phyloP scores from a whole-genome alignment of 352 stramenopile genomes.

The Globisporangium emineosum region DNA sequence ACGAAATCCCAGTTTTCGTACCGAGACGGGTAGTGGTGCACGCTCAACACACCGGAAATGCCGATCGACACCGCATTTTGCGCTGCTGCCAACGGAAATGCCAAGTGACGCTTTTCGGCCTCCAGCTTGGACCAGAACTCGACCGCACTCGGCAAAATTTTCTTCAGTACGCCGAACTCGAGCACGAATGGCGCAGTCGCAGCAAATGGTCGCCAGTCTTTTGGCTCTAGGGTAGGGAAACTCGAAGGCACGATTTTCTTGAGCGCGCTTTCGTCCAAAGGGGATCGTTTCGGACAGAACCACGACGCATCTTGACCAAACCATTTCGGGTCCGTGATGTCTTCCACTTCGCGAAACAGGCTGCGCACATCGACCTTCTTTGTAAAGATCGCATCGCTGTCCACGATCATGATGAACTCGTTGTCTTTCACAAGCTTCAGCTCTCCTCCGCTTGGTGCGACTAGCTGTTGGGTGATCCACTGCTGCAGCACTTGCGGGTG shows the following conservation, averaged over 20 bases:
- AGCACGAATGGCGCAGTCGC: slow-evolving; percentile 71
- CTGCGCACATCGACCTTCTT: slow-evolving; percentile 76
- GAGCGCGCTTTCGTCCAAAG: slow-evolving; percentile 36
- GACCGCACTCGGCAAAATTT: slow-evolving; percentile 47
- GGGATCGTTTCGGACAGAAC: slow-evolving; percentile 61
- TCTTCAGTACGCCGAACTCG: slow-evolving; percentile 45
- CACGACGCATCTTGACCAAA: slow-evolving; percentile 80
- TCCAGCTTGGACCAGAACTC: slow-evolving; percentile 51
- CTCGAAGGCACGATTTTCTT: slow-evolving; percentile 32
- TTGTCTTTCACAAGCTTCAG: slow-evolving; percentile 36
- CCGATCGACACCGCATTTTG: slow-evolving; percentile 52
- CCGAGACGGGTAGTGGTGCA: slow-evolving; percentile 77
- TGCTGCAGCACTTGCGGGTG: slow-evolving; percentile 52
- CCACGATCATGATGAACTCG: slow-evolving; percentile 76
- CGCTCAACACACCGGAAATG: slow-evolving; percentile 66
- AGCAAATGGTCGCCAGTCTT: slow-evolving; percentile 72
- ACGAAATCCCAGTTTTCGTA: slow-evolving; percentile 89
- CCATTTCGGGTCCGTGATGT: slow-evolving; percentile 41
- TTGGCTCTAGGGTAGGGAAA: slow-evolving; percentile 37
- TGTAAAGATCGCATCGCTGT: slow-evolving; percentile 81
- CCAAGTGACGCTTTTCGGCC: slow-evolving; percentile 53
- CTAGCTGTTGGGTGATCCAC: slow-evolving; percentile 43
- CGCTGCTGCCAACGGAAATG: slow-evolving; percentile 63
- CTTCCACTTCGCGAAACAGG: slow-evolving; percentile 60
- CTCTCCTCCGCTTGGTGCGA: slow-evolving; percentile 23